Evolutionary conservation across 176 grass and related monocot genomes (phyloP).

Genomic region (Zea luxurians): DNA sequence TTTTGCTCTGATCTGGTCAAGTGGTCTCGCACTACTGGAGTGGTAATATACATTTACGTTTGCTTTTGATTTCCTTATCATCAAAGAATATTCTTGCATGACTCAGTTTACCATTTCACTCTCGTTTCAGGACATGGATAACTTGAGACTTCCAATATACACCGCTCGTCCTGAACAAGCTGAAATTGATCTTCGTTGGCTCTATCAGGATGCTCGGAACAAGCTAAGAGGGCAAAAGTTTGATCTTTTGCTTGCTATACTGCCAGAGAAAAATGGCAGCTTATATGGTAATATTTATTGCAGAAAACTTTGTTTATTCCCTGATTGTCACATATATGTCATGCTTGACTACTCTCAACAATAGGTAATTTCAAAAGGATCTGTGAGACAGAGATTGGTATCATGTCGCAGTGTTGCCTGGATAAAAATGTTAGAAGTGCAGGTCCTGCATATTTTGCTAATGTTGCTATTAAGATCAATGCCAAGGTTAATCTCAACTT

Average conservation of each 20-base stretch:
- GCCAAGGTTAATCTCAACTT: constrained; percentile 52
- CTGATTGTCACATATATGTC: neutral
- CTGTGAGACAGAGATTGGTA: constrained; percentile 62
- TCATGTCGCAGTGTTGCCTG: constrained; percentile 61
- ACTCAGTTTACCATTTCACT: neutral
- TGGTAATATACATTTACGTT: constrained; percentile 33
- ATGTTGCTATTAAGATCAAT: constrained; percentile 73
- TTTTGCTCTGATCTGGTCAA: constrained; percentile 17
- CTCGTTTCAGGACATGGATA: constrained; percentile 23
- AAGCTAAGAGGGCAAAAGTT: constrained; percentile 17
- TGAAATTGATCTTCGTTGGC: constrained; percentile 2
- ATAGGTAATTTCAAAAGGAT: constrained; percentile 58
- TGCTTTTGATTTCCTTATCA: neutral
- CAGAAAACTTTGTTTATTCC: neutral
- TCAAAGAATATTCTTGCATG: neutral
- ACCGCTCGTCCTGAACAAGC: constrained; percentile 2
- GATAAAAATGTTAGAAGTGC: constrained; percentile 6
- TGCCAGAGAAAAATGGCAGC: constrained; percentile 51
- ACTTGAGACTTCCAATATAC: constrained; percentile 27
- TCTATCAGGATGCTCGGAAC: neutral
- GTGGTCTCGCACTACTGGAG: constrained; percentile 19
- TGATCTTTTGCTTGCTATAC: constrained; percentile 57
- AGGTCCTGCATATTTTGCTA: constrained; percentile 34
- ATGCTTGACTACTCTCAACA: constrained; percentile 14
- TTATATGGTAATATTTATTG: constrained; percentile 55